A percentile compares a stretch with the other conserved stretches of the same genome.
phyloP scores from a whole-genome alignment of 2,329 filamentous ascomycete species.

The Beauveria australis region DNA sequence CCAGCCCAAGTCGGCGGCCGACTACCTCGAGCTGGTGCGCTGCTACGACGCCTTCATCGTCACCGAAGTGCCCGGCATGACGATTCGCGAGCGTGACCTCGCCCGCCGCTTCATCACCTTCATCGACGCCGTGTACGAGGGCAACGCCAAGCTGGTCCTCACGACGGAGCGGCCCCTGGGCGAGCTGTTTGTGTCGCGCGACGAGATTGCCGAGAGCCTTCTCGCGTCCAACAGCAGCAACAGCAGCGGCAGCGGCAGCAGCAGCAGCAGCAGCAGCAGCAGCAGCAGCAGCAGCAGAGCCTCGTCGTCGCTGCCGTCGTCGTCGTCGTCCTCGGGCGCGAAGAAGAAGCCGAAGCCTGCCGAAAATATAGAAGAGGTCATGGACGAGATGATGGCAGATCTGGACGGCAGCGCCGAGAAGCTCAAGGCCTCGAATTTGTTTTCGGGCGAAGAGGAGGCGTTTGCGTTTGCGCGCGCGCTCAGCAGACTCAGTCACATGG shows the following conservation, averaged over 20 bases:
- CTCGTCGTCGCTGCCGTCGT: too few species aligned
- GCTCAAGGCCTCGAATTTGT: conserved; percentile 78
- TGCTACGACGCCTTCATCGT: conserved; percentile 90
- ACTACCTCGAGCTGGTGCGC: conserved; percentile 86
- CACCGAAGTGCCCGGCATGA: conserved; percentile 89
- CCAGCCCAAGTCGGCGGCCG: conserved; percentile 79
- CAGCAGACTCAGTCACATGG: conserved; percentile 83
- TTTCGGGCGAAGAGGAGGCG: conserved; percentile 89
- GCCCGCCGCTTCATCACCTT: conserved; percentile 95
- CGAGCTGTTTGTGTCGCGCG: conserved; percentile 73
- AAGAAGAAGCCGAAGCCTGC: neutral
- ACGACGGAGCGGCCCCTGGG: conserved; percentile 80
- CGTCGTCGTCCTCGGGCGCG: neutral
- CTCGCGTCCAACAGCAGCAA: conserved; percentile 35
- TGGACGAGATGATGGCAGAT: conserved; percentile 81
- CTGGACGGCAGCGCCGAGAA: conserved; percentile 75
- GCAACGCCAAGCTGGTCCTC: conserved; percentile 85
- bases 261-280: neutral
- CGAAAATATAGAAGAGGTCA: conserved; percentile 53
- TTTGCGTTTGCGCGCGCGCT: conserved; percentile 92
- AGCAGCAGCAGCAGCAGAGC: too few species aligned
- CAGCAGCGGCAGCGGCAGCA: conserved; percentile 21
- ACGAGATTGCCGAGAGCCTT: conserved; percentile 55
- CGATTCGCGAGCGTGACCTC: conserved; percentile 72
- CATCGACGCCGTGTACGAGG: conserved; percentile 91